phyloP scores from a whole-genome alignment of 345 rosid genomes.

The Physaria fendleri region DNA sequence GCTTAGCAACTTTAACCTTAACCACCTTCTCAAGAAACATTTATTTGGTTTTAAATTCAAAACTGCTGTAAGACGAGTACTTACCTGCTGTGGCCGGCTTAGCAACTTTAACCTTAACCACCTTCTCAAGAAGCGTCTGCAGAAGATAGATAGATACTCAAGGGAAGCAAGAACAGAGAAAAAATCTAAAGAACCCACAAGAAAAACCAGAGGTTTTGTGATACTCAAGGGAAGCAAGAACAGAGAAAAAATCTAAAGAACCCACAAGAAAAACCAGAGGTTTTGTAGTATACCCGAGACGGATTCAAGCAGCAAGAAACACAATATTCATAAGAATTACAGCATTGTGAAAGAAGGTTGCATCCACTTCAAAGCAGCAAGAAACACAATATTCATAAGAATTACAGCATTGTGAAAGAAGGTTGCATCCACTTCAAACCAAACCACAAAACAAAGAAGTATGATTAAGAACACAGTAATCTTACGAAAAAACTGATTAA shows the following conservation, averaged over 20 bases:
- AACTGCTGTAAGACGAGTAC: neutral
- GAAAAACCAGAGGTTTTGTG: conserved; percentile 15
- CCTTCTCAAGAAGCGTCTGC: conserved; percentile 59
- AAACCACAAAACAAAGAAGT: conserved; percentile 8
- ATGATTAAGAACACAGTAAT: conserved; percentile 1
- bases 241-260: conserved; percentile 2
- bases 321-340: conserved; percentile 82
- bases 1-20: conserved; percentile 70
- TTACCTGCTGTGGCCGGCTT: conserved; percentile 86
- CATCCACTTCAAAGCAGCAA: conserved; percentile 71
- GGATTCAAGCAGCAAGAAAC: conserved; percentile 91
- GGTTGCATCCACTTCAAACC: conserved; percentile 66
- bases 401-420: conserved; percentile 70
- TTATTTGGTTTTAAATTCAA: conserved; percentile 20
- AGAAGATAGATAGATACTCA: conserved; percentile 25
- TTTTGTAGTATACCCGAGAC: conserved; percentile 43
- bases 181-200: neutral
- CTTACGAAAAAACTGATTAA: neutral
- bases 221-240: conserved; percentile 16
- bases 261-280: conserved; percentile 9
- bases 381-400: conserved; percentile 91
- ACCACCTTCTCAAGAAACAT: conserved; percentile 47
- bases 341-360: conserved; percentile 68
- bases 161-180: conserved; percentile 8
- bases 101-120: conserved; percentile 56